phyloP scores from a whole-genome alignment of 1,139 yeast species.

The Protomyces arabidopsidicola region DNA sequence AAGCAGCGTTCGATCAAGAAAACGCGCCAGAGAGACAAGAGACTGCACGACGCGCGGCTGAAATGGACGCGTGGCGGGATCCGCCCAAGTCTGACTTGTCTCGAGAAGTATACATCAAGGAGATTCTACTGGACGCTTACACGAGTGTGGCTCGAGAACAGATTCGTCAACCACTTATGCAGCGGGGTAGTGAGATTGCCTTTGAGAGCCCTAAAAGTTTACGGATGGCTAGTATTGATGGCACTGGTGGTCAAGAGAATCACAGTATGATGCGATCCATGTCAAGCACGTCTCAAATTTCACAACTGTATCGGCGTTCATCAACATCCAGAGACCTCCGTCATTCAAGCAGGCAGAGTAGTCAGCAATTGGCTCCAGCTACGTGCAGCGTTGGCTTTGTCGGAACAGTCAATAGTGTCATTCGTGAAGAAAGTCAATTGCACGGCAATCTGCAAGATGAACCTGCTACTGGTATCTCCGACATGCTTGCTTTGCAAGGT shows the following conservation, averaged over 20 bases:
- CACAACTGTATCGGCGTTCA: background rate
- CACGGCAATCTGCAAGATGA: background rate
- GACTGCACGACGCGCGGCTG: background rate
- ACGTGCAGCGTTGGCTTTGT: slow-evolving; percentile 37
- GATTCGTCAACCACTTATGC: slow-evolving; percentile 24
- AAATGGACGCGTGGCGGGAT: background rate
- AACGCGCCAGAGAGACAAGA: background rate
- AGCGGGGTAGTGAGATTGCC: background rate
- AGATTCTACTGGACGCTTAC: slow-evolving; percentile 25
- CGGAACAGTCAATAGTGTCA: slow-evolving; percentile 38
- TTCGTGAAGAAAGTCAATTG: slow-evolving; percentile 35
- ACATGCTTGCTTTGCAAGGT: slow-evolving; percentile 59
- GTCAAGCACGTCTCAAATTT: background rate
- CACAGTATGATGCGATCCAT: slow-evolving; percentile 1
- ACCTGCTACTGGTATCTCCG: slow-evolving; percentile 44
- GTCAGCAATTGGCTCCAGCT: background rate
- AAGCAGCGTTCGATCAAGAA: background rate
- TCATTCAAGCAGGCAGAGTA: slow-evolving; percentile 1
- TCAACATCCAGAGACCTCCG: slow-evolving; percentile 27
- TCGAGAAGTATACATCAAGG: slow-evolving; percentile 7
- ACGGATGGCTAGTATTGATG: background rate
- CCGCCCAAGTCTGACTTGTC: background rate
- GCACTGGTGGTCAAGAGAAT: too few relatives aligned
- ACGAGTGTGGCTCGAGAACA: slow-evolving; percentile 23
- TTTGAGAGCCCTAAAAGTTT: background rate